Percentiles rank a stretch among this genome's conserved stretches.
These are phyloP conservation scores for Leccinum subrobustum DNA, from an alignment of 1,284 basidiomycete species.

Conservation along the genomic window DNA sequence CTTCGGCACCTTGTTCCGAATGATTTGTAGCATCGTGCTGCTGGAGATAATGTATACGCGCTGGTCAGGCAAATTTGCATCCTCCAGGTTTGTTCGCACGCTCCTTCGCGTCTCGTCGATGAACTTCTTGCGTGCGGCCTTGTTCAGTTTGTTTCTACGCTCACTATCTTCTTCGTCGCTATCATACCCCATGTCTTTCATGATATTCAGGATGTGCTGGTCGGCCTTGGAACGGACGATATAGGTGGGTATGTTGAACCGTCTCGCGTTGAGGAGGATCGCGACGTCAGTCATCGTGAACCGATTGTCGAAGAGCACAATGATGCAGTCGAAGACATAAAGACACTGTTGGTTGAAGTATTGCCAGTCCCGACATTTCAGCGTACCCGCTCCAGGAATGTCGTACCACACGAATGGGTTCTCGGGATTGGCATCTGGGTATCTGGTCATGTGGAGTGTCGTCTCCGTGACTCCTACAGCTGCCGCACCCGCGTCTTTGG, in stretches of 20 bases:
- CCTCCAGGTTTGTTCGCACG: constrained; percentile 1
- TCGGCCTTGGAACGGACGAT: constrained; percentile 8
- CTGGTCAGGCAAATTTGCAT: constrained; percentile 3
- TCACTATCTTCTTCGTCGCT: constrained; percentile 4
- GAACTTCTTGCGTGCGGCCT: constrained; percentile 1
- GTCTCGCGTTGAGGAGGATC: neutral
- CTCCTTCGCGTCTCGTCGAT: constrained; percentile 10
- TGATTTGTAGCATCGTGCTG: too few relatives aligned
- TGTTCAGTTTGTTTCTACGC: constrained; percentile 2
- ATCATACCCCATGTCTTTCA: constrained; percentile 8
- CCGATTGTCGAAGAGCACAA: neutral
- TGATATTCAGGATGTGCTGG: constrained; percentile 4
- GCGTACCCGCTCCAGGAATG: neutral
- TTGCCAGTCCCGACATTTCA: neutral
- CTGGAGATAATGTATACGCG: too few relatives aligned
- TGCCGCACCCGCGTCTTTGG: neutral
- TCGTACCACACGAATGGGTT: neutral
- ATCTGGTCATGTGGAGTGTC: neutral
- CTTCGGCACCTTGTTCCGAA: neutral
- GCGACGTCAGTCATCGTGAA: neutral
- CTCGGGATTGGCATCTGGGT: neutral
- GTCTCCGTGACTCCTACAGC: neutral
- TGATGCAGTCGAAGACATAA: neutral
- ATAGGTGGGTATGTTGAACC: neutral
- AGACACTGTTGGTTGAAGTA: neutral